Conservation (phyloP, 768 basidiomycete species). For the Mrakia blollopis region DNA sequence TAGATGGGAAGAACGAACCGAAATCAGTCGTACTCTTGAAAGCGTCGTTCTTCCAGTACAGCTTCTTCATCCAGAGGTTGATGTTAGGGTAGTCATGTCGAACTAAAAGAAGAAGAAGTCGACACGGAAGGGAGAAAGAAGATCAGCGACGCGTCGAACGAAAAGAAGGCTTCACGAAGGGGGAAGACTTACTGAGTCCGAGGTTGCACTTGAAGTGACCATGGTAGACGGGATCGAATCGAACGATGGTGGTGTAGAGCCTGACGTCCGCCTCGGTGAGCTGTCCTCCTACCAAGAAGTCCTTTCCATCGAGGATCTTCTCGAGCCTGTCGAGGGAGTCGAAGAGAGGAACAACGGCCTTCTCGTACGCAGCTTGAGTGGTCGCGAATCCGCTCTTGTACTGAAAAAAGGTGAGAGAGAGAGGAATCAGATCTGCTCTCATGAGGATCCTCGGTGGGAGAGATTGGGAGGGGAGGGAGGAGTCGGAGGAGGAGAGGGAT, state of each 20-base stretch:
- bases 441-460: too few species aligned
- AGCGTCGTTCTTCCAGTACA: slow-evolving; percentile 86
- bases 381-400: slow-evolving; percentile 87
- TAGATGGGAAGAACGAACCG: slow-evolving; percentile 42
- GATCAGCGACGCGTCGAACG: too few species aligned
- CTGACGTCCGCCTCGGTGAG: slow-evolving; percentile 60
- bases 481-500: not conserved
- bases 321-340: slow-evolving; percentile 76
- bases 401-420: slow-evolving; percentile 47
- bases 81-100: slow-evolving; percentile 82
- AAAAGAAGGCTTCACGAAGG: too few species aligned
- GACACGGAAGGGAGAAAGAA: too few species aligned
- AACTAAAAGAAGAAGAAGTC: too few species aligned
- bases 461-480: too few species aligned
- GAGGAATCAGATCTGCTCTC: not conserved
- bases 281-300: slow-evolving; percentile 73
- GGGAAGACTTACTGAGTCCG: too few species aligned
- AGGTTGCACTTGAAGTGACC: slow-evolving; percentile 93
- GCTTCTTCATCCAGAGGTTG: slow-evolving; percentile 56
- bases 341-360: slow-evolving; percentile 67
- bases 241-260: slow-evolving; percentile 86
- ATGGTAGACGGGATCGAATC: slow-evolving; percentile 84
- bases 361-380: slow-evolving; percentile 70
- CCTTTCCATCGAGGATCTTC: slow-evolving; percentile 65
- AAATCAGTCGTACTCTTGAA: slow-evolving; percentile 87